phyloP scores from a whole-genome alignment of 257 asterid genomes.

The Sherardia arvensis region DNA sequence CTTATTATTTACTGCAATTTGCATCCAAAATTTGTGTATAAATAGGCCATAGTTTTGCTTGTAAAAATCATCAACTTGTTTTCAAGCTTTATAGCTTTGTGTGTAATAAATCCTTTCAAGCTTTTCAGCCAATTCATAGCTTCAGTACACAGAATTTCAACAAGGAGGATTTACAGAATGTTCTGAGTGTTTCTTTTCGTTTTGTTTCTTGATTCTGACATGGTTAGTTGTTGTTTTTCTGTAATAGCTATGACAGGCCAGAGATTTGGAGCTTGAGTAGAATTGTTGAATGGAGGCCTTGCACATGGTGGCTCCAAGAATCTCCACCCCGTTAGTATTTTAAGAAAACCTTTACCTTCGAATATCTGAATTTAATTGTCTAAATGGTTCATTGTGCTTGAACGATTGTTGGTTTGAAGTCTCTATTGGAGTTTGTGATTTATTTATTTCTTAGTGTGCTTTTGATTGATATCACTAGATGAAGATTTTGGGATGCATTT shows the following conservation, averaged over 20 bases:
- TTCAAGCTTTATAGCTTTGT: no score
- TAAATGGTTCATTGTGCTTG: background rate
- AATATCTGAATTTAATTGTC: background rate
- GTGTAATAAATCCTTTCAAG: no score
- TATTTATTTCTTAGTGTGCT: no score
- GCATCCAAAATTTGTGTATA: no score
- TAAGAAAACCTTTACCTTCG: background rate
- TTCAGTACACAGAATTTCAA: no score
- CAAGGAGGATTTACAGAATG: no score
- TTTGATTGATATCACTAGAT: background rate
- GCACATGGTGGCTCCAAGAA: constrained; percentile 84
- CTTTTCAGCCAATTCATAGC: no score
- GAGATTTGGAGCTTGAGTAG: constrained; percentile 79
- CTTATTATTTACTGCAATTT: no score
- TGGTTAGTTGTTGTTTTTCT: background rate
- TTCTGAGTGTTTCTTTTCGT: no score
- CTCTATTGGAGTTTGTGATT: background rate
- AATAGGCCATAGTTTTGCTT: no score
- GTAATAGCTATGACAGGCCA: constrained; percentile 43
- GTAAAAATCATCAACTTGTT: no score
- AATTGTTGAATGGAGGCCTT: constrained; percentile 82
- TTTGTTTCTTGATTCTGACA: background rate
- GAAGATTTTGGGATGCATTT: background rate
- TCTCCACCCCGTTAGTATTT: constrained; percentile 47
- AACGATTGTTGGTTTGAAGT: background rate